Conservation (phyloP, 2,329 filamentous ascomycete genomes). For the Cladorrhinum sp. region DNA sequence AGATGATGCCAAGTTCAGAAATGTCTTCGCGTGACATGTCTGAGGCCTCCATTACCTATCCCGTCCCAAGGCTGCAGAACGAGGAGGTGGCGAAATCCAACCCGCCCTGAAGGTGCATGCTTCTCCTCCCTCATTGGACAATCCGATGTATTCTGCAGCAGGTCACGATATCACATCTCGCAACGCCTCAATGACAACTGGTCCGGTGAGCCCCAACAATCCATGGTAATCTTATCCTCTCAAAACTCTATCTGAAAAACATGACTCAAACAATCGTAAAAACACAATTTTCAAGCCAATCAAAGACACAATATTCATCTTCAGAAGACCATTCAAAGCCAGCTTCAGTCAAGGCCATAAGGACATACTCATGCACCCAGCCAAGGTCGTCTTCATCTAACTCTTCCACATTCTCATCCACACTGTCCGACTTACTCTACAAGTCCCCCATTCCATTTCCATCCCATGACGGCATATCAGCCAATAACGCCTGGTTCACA, state of each 20-base stretch:
- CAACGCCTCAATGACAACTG: neutral
- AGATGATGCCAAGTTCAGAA: too few relatives aligned
- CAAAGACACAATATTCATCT: neutral
- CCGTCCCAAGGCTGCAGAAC: neutral
- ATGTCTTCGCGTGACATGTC: neutral
- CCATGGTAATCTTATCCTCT: too few relatives aligned
- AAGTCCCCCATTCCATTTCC: neutral
- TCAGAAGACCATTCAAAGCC: neutral
- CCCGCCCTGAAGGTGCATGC: neutral
- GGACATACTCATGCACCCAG: too few relatives aligned
- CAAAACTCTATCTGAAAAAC: too few relatives aligned
- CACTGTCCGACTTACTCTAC: neutral
- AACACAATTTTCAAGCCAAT: neutral
- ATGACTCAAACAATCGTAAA: too few relatives aligned
- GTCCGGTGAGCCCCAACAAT: neutral
- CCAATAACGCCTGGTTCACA: conserved; percentile 32
- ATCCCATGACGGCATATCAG: conserved; percentile 13
- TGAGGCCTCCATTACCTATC: neutral
- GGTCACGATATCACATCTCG: neutral
- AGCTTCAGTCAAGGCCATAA: too few relatives aligned
- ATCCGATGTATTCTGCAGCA: neutral
- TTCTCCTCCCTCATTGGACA: neutral
- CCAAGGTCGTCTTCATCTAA: neutral
- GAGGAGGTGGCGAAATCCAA: conserved; percentile 2
- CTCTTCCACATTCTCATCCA: neutral